Evolutionary conservation across 2,329 filamentous ascomycete genomes (phyloP), one percentile per base, ranked within the genome.

Genomic region (Periconia sp.): DNA sequence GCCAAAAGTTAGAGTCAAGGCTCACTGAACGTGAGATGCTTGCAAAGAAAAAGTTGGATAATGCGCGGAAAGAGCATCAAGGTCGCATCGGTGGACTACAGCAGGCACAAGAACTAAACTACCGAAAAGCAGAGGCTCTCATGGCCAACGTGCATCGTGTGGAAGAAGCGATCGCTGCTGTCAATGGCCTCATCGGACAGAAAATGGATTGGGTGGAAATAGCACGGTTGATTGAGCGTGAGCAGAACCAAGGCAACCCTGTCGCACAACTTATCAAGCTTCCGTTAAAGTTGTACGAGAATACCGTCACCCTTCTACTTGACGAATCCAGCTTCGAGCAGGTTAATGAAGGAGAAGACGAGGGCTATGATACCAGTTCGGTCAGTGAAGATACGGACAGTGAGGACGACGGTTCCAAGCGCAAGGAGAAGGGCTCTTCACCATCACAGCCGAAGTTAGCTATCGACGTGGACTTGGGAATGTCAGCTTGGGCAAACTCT

Each of bases 161-260:
- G 0, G 88, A 96, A 65, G 94, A 97, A 72, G 91, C 90, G 4
- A 91, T 91, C 67, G 89, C 91, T 65, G 91, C 94, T 3, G 86
- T 99, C 39, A 97, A 95, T 66, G 89, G 89, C 1, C 75, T 97
- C n/a, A 83, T 99, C 46, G 83, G 83, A 4, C 90, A 96, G 62
- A 92, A 92, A 9, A 97, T 97, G 91, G 94, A 99, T 59, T 99
- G 94, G 94, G 84, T 90, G 9, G 88, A 96, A 54, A 92, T 97
- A 59, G 89, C 83, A 8, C 88, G 87, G 45, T 74, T 99, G 49
- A 88, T 99, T 38, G 90, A 96, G 65, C 82, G 90, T 54, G 92
- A 97, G 66, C 88, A 95, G 66, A 83, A 78, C 48, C 79, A 85
- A 35, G 79, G 83, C 19, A 99, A 99, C 54, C 83, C 89, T 0